Percentiles rank a stretch among this genome's conserved stretches.
These are phyloP conservation scores for Panicum miliaceum DNA, from an alignment of 176 grass and related monocot species.

Conservation along the genomic window DNA sequence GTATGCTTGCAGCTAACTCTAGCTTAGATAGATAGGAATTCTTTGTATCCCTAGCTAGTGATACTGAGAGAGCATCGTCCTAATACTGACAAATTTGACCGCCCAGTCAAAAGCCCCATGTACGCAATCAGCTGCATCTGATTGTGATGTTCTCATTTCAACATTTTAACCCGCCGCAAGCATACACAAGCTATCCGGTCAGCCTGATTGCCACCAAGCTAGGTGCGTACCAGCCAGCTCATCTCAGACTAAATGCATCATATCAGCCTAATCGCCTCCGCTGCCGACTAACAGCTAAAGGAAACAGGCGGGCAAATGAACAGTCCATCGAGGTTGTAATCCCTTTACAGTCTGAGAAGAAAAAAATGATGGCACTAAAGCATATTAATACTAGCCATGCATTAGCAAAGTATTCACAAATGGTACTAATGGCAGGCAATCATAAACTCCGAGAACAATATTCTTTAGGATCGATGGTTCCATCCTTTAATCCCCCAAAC, in stretches of 20 bases:
- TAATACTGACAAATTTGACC: constrained; percentile 66
- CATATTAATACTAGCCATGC: not conserved
- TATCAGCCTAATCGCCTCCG: not conserved
- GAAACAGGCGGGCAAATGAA: not conserved
- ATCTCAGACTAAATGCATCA: not conserved
- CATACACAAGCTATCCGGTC: not conserved
- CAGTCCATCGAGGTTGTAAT: not conserved
- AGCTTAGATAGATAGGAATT: constrained; percentile 3
- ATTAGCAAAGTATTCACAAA: constrained; percentile 14
- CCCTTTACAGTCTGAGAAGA: not conserved
- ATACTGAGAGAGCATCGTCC: not conserved
- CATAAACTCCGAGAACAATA: constrained; percentile 36
- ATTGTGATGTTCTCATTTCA: constrained; percentile 28
- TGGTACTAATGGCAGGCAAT: constrained; percentile 7
- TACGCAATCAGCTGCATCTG: constrained; percentile 27
- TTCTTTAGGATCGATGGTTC: constrained; percentile 23
- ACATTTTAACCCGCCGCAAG: not conserved
- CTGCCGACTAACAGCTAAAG: constrained; percentile 17
- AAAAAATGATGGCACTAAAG: constrained; percentile 15
- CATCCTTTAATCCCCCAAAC: constrained; percentile 22
- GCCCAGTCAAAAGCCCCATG: constrained; percentile 26
- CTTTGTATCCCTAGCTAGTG: not conserved
- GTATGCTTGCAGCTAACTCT: constrained; percentile 43
- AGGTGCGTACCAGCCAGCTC: not conserved
- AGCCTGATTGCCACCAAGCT: not conserved